Percentiles rank a stretch among this genome's conserved stretches.
These are phyloP conservation scores for Solanum pimpinellifolium DNA, from an alignment of 257 asterid genomes.

Conservation along the genomic window DNA sequence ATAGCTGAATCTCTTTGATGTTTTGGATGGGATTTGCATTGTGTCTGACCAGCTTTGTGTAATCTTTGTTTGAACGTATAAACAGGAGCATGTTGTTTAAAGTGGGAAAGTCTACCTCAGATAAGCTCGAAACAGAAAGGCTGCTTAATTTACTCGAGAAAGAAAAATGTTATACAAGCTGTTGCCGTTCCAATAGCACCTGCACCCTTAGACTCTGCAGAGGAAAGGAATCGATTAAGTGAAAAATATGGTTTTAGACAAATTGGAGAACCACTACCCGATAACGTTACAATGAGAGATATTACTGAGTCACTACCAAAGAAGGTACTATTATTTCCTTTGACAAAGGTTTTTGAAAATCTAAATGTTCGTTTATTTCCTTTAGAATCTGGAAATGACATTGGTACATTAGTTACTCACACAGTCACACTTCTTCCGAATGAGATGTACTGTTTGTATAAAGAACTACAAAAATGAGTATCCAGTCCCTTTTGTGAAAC, in stretches of 20 bases:
- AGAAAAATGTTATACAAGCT: conserved; percentile 37
- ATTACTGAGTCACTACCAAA: conserved; percentile 69
- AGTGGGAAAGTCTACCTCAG: conserved; percentile 41
- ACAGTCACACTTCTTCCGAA: background rate
- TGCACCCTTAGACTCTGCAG: conserved; percentile 41
- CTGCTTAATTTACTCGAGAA: conserved; percentile 30
- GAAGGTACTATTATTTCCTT: conserved; percentile 35
- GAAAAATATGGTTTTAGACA: conserved; percentile 74
- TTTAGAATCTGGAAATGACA: background rate
- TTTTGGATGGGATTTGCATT: background rate
- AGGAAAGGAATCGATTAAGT: conserved; percentile 37
- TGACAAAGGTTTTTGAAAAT: background rate
- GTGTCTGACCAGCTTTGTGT: background rate
- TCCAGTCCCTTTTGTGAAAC: background rate
- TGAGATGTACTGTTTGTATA: background rate
- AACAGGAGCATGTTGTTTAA: conserved; percentile 43
- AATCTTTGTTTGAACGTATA: background rate
- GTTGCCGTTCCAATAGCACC: conserved; percentile 66
- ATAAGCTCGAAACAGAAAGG: conserved; percentile 25
- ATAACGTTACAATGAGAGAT: conserved; percentile 58
- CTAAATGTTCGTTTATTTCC: background rate
- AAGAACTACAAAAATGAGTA: background rate
- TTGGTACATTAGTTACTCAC: background rate
- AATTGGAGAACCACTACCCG: conserved; percentile 93
- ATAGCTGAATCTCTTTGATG: background rate